A percentile compares a stretch with the other conserved stretches of the same genome.
Evolutionary conservation across 129 eudicot species (phyloP).

Genomic region (Apium graveolens): DNA sequence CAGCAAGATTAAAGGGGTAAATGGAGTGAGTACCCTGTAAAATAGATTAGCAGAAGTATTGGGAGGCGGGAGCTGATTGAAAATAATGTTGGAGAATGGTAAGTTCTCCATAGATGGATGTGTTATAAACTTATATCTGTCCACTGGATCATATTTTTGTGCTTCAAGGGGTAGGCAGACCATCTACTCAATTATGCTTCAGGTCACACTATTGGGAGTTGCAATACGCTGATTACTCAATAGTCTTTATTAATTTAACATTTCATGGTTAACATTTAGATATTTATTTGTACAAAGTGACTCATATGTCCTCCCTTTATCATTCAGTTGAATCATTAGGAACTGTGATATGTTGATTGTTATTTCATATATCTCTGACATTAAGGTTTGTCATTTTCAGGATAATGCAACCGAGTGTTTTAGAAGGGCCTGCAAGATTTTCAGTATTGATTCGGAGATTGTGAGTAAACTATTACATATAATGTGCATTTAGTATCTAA

Average conservation of each 20-base stretch:
- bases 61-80: neutral
- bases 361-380: neutral
- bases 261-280: neutral
- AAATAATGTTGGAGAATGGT: neutral
- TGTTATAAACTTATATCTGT: neutral
- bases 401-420: conserved; percentile 79
- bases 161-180: neutral
- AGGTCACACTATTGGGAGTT: neutral
- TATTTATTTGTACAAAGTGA: neutral
- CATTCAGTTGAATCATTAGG: neutral
- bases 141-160: neutral
- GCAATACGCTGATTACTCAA: conserved; percentile 1
- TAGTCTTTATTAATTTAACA: neutral
- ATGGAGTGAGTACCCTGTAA: neutral
- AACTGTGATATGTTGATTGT: neutral
- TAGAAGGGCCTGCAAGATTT: conserved; percentile 96
- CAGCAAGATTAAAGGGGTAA: neutral
- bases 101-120: neutral
- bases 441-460: conserved; percentile 64
- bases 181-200: neutral
- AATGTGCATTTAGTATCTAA: neutral
- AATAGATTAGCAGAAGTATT: neutral
- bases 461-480: conserved; percentile 29
- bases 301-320: neutral
- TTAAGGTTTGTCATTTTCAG: conserved; percentile 29